Base-by-base conservation (phyloP, 2,329 filamentous ascomycete genomes). In the Clathrospora elynae region DNA sequence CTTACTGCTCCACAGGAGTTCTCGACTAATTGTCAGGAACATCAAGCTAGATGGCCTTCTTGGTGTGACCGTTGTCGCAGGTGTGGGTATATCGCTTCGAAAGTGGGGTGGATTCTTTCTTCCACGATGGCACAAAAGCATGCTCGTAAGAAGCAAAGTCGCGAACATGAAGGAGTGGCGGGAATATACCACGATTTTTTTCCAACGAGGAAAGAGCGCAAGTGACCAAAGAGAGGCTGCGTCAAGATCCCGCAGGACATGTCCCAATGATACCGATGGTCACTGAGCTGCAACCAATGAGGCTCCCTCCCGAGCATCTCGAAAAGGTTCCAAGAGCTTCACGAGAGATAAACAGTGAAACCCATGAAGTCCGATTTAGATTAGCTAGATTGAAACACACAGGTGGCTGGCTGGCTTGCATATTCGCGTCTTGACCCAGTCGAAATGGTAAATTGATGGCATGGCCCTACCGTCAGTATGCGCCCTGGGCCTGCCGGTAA, bases 1-100 rank as follows among this genome's bases (percentile, higher is more conserved):
- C 61, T 61, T 64, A 57, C 57, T 57, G 52, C 42, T 62, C 53
- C 52, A 52, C 51, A 53, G 41, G 39, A 32, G 23, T 38, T 28
- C 29, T 23, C 23, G 30, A 30, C 16, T 26, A 22, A 10, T 17
- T 28, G 26, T 11, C 24, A 35, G 37, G 35, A 44, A 18, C 20
- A 38, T 16, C 13, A 40, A 35, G 16, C 18, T n/a, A 20, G 14
- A 37, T 14, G 17, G 35, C 19, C 17, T 37, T 24, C 26, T 43
- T 32, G 30, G 18, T 9, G 29, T 20, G 18, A 34, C 18, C 30
- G 11, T 19, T 20, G 20, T 17, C 22, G n/a, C 12, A 32, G 26
- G 34, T 9, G 13, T 8, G 14, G 10, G 22, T 12, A 28, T 12
- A 35, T 17, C 13, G 32, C 20, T 35, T 19, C 32, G n/a, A 20